Base-by-base conservation (phyloP, 768 basidiomycete genomes). In the Boletellus ananiceps region DNA sequence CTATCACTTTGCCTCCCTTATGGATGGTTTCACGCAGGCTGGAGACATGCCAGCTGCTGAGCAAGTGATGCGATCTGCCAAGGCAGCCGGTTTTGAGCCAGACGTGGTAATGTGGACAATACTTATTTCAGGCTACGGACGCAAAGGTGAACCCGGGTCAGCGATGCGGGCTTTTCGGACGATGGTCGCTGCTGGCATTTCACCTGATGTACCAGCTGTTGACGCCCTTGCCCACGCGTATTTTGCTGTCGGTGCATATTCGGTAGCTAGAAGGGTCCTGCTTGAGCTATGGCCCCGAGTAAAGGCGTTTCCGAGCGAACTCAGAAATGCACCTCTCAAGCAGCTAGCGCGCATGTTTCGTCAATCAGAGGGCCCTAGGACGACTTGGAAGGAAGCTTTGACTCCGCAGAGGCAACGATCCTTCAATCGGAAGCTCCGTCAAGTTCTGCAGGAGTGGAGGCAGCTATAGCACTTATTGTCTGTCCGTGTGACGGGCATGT, bases 51-150 rank as follows among this genome's bases (percentile, higher is more conserved):
- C 65, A 13, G 72, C 71, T 16, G 86, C 88, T 21, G 65, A 74
- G 49, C 71, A 73, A 44, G 69, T 82, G 37, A 75, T 93, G 71
- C 68, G 66, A 51, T 67, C 79, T 15, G 79, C 82, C 23, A 58
- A 63, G 35, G 66, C 70, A 35, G 71, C 74, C 5, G 80, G 82
- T 21, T 62, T 85, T 50, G 65, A 71, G 19, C 78, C 83, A 18
- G 81, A 83, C 55, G 74, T 79, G 16, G 76, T 83, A 39, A 80
- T 88, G 76, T 87, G 82, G 71, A 91, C 89, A 21, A 82, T 84
- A 52, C 75, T 93, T 52, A 83, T 93, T 56, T 72, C 75, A 32
- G 89, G 86, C 2, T 78, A 84, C 63, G 85, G 79, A 18, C 78
- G 80, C n/a, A 72, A 74, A 44, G 77, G 79, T 13, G 68, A 80